Percentiles rank a stretch among this genome's conserved stretches.
Conservation (phyloP, 2,329 filamentous ascomycete species). For the Trichoderma sp. region DNA sequence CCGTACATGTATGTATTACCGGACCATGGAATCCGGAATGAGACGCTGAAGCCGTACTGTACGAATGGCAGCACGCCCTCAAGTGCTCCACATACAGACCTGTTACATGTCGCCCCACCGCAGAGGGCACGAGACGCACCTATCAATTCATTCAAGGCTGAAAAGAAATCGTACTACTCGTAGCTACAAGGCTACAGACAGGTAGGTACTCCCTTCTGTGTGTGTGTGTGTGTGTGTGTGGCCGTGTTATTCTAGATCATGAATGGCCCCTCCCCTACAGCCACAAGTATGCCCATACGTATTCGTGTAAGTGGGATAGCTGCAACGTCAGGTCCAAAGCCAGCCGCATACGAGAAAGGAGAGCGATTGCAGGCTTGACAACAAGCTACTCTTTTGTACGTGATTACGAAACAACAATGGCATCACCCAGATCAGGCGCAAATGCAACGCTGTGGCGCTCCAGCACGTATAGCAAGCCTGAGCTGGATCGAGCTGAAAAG, state of each 20-base stretch:
- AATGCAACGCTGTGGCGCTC: background rate
- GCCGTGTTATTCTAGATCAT: background rate
- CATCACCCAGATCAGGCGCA: background rate
- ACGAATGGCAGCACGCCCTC: background rate
- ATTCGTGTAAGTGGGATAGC: background rate
- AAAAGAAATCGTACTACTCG: background rate
- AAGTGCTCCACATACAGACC: background rate
- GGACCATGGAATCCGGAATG: background rate
- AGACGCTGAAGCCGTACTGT: background rate
- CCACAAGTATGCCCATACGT: no score
- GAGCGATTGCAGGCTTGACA: background rate
- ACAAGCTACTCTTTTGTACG: background rate
- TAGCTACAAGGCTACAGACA: background rate
- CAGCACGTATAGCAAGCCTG: background rate
- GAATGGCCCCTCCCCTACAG: background rate
- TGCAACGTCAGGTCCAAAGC: background rate
- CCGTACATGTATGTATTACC: no score
- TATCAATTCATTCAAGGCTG: constrained; percentile 3
- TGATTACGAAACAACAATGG: background rate
- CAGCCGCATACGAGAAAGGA: background rate
- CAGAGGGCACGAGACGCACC: background rate
- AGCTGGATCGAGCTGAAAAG: background rate
- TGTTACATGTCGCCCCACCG: background rate
- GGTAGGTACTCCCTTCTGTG: no score
- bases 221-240: background rate